A percentile compares a stretch with the other conserved stretches of the same genome.
Evolutionary conservation across 2,329 filamentous ascomycete species (phyloP).

Genomic region (Fusarium fujikuroi): DNA sequence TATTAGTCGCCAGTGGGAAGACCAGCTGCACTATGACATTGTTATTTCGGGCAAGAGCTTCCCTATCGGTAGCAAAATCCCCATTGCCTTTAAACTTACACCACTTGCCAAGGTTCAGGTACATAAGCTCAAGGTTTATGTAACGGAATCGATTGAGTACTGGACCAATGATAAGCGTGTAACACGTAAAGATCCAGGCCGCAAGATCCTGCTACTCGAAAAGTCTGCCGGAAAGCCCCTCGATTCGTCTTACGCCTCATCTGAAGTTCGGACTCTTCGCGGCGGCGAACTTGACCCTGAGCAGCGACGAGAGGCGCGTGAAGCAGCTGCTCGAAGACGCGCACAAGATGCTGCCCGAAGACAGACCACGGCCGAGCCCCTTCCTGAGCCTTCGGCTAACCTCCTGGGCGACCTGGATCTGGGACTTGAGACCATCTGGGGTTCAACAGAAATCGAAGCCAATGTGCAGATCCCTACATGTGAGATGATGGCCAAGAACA

Average conservation of each 20-base stretch:
- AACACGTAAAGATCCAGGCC: constrained; percentile 83
- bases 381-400: constrained; percentile 71
- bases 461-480: constrained; percentile 92
- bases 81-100: constrained; percentile 93
- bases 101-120: constrained; percentile 93
- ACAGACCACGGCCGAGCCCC: constrained; percentile 51
- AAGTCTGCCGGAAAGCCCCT: constrained; percentile 84
- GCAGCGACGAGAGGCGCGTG: constrained; percentile 60
- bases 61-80: constrained; percentile 85
- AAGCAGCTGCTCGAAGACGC: constrained; percentile 59
- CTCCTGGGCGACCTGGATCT: constrained; percentile 82
- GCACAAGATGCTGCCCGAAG: constrained; percentile 63
- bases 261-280: constrained; percentile 78
- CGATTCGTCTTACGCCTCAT: constrained; percentile 77
- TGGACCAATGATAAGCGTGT: constrained; percentile 88
- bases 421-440: constrained; percentile 77
- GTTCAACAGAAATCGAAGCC: constrained; percentile 93
- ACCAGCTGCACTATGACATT: constrained; percentile 95
- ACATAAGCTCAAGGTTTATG: constrained; percentile 89
- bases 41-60: constrained; percentile 97
- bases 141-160: constrained; percentile 92
- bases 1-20: constrained; percentile 93
- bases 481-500: constrained; percentile 82
- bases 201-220: constrained; percentile 88
- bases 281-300: constrained; percentile 77